A percentile compares a stretch with the other conserved stretches of the same genome.
Evolutionary conservation across 495 filamentous ascomycete genomes (phyloP).

Genomic region (Cudoniella acicularis): DNA sequence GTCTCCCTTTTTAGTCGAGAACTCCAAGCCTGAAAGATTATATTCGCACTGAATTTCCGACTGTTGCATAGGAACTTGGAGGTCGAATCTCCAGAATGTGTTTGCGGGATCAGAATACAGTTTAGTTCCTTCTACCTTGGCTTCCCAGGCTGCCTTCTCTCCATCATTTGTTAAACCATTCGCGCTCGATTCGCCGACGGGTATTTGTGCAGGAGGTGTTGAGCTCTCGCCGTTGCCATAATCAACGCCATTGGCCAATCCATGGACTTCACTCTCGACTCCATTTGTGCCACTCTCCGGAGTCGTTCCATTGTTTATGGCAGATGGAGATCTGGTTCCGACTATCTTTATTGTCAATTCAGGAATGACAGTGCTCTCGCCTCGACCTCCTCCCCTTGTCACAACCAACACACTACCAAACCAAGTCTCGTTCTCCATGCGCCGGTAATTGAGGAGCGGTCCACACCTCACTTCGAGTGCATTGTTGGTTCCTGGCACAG

Average conservation of each 20-base stretch:
- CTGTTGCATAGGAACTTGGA: slow-evolving; percentile 54
- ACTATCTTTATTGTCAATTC: slow-evolving; percentile 12
- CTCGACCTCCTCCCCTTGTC: slow-evolving; percentile 58
- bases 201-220: neutral
- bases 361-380: slow-evolving; percentile 42
- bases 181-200: neutral
- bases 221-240: neutral
- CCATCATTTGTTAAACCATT: neutral
- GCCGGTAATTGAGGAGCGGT: slow-evolving; percentile 79
- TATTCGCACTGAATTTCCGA: slow-evolving; percentile 61
- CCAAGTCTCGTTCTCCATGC: slow-evolving; percentile 75
- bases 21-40: slow-evolving; percentile 44
- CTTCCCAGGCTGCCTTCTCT: neutral
- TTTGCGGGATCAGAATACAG: slow-evolving; percentile 76
- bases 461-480: slow-evolving; percentile 62
- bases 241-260: slow-evolving; percentile 14
- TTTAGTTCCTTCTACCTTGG: slow-evolving; percentile 26
- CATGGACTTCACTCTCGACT: neutral
- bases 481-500: neutral
- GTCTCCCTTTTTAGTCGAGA: slow-evolving; percentile 41
- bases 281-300: neutral
- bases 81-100: slow-evolving; percentile 77
- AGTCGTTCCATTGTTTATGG: neutral
- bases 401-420: slow-evolving; percentile 82
- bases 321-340: neutral